Base-by-base conservation (phyloP, 192 early-diverging fungal genomes). In the Kickxella alabastrina region DNA sequence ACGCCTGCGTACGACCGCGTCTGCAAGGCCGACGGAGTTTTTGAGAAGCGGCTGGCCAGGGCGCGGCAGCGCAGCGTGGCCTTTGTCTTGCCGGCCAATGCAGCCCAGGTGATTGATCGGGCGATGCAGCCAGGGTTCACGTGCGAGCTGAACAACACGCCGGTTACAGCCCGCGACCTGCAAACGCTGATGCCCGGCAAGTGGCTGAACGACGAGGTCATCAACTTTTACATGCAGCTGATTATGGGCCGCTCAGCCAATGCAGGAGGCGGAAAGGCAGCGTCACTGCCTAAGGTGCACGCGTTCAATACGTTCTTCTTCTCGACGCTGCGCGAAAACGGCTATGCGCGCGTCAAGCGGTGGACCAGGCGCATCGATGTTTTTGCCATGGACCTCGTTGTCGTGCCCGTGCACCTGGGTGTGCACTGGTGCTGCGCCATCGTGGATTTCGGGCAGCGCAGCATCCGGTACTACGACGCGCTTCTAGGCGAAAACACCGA, bases 141-240 rank as follows among this genome's bases (percentile, higher is more conserved):
- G 0, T 38, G 29, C 5, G 68, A 72, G 27, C 41, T 58, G 28
- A 58, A 74, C 51, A 87, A 87, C 32, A 70, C 87, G n/a, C 72
- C 81, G 0, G 49, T 92, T 1, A 53, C 43, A 5, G 68, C 67
- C 6, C 62, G 54, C 19, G 92, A 95, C 39, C 72, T 98, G 12
- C 49, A 57, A 14, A 95, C 92, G 14, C 63, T 98, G 42, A 41
- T 62, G 12, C 79, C 79, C 29, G 82, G 86, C 18, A 57, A 74
- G 15, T 98, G 95, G 95, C 77, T 98, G 7, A 96, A 98, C 63
- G 95, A 98, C 63, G 92, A 96, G 57, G 93, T 92, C 17, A 95
- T 98, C 66, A 96, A 98, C 62, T 92, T 88, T 68, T 98, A 95
- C 65, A 82, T 87, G 52, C 76, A 86, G 35, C 65, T 98, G 36